Evolutionary conservation across 1,139 yeast genomes (phyloP), one percentile per base, ranked within the genome.

Genomic region (Yamadazyma friedrichii): DNA sequence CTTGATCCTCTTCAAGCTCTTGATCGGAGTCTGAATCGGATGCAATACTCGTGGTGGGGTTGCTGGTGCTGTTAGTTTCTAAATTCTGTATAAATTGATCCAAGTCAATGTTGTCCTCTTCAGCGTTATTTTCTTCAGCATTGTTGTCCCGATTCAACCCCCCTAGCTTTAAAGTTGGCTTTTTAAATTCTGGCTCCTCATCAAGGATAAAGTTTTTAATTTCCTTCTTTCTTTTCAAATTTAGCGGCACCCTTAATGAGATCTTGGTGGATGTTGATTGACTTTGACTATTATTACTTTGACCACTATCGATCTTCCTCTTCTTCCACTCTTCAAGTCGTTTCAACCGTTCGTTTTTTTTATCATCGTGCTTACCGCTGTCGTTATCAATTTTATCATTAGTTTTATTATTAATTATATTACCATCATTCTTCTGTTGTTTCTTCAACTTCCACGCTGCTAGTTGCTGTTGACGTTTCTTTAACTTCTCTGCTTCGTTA

Each of bases 401-500:
- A 20, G 8, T 8, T 20, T 20, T 8, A 20, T 20, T 20, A 20
- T 20, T 20, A 20, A 5, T 20, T 20, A 20, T 20, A 20, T 20
- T 20, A 20, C 24, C 8, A 20, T 20, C 24, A 20, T 20, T 20
- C 24, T 38, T 33, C 20, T 35, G 36, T 22, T 36, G 59, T 42
- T 67, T 67, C 56, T 65, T 69, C 36, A 55, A 57, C 40, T 65
- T 65, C 74, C 74, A 70, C 31, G 67, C 64, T n/a, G 66, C 67
- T 35, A 70, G 51, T 46, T 64, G 65, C 46, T 70, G 73, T 36
- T 67, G 65, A 34, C 76, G 56, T 42, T 53, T 58, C 35, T 61
- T 51, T 15, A 67, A 54, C 48, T 69, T 69, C 35, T 68, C 74
- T 46, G 56, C 63, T 16, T 50, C 51, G 52, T 47, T 49, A 50